Conservation (phyloP, 2,329 filamentous ascomycete species). For the Zymoseptoria tritici region DNA sequence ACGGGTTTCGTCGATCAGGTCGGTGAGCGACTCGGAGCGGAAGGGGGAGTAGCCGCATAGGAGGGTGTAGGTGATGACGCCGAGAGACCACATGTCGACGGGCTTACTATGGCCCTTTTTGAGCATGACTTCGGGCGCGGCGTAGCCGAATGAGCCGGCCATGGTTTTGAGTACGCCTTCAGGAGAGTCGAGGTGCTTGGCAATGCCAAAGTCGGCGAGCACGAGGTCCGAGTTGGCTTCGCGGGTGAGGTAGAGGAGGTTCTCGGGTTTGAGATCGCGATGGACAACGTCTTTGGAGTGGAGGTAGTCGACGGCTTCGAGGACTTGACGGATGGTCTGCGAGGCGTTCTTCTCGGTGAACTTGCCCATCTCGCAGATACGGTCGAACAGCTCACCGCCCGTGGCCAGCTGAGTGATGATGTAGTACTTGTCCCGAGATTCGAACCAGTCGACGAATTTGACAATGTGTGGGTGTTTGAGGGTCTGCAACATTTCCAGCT, state of each 20-base stretch:
- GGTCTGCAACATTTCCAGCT: constrained; percentile 84
- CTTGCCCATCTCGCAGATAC: constrained; percentile 94
- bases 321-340: constrained; percentile 87
- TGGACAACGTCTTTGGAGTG: constrained; percentile 94
- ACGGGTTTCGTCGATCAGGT: constrained; percentile 91
- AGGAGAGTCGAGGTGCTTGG: constrained; percentile 89
- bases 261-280: constrained; percentile 95
- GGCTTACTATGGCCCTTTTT: constrained; percentile 96
- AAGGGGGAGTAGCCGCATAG: constrained; percentile 98
- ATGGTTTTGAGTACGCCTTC: constrained; percentile 93
- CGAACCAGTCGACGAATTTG: constrained; percentile 97
- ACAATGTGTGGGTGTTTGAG: constrained; percentile 94
- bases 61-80: constrained; percentile 96
- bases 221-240: constrained; percentile 75
- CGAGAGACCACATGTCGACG: constrained; percentile 98
- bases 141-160: constrained; percentile 97
- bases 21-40: constrained; percentile 84
- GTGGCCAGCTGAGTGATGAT: constrained; percentile 95
- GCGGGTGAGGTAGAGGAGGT: constrained; percentile 83
- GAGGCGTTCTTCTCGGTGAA: constrained; percentile 98
- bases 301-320: constrained; percentile 88
- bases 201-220: constrained; percentile 95
- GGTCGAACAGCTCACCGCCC: constrained; percentile 92
- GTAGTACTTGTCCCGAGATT: constrained; percentile 99
- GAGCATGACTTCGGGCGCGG: constrained; percentile 95